phyloP scores from a whole-genome alignment of 2,329 filamentous ascomycete species.

The Malbranchea cinnamomea region DNA sequence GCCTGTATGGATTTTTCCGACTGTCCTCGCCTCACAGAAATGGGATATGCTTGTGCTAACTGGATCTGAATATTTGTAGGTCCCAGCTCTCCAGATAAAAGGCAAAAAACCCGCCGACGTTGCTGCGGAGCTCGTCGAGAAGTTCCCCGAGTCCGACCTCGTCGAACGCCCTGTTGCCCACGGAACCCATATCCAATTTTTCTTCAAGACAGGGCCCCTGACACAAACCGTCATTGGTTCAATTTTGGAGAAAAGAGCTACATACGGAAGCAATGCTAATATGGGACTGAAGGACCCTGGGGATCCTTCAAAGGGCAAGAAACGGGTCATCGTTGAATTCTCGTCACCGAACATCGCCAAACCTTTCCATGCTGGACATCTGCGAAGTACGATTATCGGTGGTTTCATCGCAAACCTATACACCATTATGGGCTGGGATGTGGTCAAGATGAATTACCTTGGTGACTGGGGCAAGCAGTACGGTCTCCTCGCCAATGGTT shows the following conservation, averaged over 20 bases:
- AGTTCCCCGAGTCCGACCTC: constrained; percentile 45
- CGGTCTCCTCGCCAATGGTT: constrained; percentile 47
- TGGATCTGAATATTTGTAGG: constrained; percentile 19
- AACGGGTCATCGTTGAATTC: constrained; percentile 50
- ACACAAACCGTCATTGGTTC: constrained; percentile 43
- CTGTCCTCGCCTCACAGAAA: no score
- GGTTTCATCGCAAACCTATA: constrained; percentile 50
- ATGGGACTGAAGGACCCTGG: constrained; percentile 44
- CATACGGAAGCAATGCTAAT: constrained; percentile 46
- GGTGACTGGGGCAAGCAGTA: constrained; percentile 58
- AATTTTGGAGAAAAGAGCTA: constrained; percentile 40
- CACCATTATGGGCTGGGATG: constrained; percentile 46
- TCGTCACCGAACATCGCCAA: constrained; percentile 54
- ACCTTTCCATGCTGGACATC: constrained; percentile 50
- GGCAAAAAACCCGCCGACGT: constrained; percentile 45
- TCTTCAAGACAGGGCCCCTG: constrained; percentile 46
- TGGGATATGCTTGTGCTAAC: no score
- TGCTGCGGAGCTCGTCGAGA: constrained; percentile 38
- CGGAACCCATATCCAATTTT: constrained; percentile 49
- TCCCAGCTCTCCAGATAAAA: constrained; percentile 33
- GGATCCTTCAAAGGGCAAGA: constrained; percentile 40
- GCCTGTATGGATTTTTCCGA: constrained; percentile 19
- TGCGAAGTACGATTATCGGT: constrained; percentile 53
- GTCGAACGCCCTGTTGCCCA: constrained; percentile 40
- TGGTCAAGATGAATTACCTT: constrained; percentile 50